Base-by-base conservation (phyloP, 2,329 filamentous ascomycete genomes). In the Trichophyton benhamiae region DNA sequence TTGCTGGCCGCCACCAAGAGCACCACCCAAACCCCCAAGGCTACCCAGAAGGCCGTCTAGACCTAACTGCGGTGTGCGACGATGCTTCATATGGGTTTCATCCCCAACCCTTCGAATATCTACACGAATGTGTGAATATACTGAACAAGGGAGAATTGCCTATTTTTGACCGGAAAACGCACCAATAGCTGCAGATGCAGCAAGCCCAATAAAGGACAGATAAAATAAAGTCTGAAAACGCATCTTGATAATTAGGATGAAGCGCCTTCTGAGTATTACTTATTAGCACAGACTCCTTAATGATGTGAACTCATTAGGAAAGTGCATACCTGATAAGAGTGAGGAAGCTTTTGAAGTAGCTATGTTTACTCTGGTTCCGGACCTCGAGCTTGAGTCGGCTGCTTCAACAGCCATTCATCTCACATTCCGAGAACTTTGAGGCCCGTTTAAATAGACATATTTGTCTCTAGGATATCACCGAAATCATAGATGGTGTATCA, bases 131-230 rank as follows among this genome's bases (percentile, higher is more conserved):
- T 30, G 22, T 53, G 22, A 53, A 25, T 22, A n/a, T 53, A 52
- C 27, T 30, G 27, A 53, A 53, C 1, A 53, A 8, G 4, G 22
- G 15, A 6, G 22, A 38, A 38, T 38, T 3, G 9, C 9, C 25
- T 30, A 25, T 4, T 53, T 7, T 11, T 48, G 9, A 53, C 27
- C 4, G 9, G 27, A 30, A 27, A 48, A 48, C 57, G 36, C 46
- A 64, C 62, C 48, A 60, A 64, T 64, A 22, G 62, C 60, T 6
- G 30, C 60, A 3, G 62, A 61, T 3, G 62, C 57, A 17, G 48
- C 62, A 22, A 63, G 42, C 20, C 60, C 58, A 25, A 38, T 25
- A 36, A 42, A 63, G 41, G 59, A 44, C 42, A 59, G 17, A 22
- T 7, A 48, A 22, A 59, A n/a, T n/a, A 48, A 22, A 48, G 57